phyloP scores from a whole-genome alignment of 495 filamentous ascomycete genomes.

The Letharia columbiana region DNA sequence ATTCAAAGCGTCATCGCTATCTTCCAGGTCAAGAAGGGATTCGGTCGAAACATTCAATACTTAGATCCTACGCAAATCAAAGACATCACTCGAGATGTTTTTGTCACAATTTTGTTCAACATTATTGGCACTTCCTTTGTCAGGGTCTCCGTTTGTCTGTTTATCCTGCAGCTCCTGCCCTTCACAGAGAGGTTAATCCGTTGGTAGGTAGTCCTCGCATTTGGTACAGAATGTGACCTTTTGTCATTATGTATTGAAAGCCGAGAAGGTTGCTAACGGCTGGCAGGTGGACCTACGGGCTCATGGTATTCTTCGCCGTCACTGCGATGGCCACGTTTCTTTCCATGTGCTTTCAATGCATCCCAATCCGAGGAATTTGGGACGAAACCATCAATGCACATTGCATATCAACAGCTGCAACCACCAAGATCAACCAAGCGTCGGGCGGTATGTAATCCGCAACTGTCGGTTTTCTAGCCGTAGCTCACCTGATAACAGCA shows the following conservation, averaged over 20 bases:
- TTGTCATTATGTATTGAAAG: neutral
- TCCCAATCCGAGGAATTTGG: neutral
- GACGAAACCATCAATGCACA: neutral
- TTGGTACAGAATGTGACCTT: neutral
- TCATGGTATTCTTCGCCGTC: neutral
- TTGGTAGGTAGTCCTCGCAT: neutral
- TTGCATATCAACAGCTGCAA: neutral
- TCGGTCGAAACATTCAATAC: conserved; percentile 1
- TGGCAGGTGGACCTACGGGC: neutral
- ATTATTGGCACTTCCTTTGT: neutral
- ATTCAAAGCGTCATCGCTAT: neutral
- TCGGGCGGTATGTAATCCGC: neutral
- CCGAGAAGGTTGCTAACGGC: neutral
- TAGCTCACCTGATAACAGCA: neutral
- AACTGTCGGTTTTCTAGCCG: neutral
- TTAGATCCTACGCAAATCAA: neutral
- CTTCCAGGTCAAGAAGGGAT: neutral
- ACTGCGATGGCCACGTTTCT: neutral
- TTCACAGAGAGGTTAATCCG: neutral
- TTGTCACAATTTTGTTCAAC: neutral
- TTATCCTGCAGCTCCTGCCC: neutral
- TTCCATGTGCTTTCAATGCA: neutral
- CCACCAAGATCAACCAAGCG: neutral
- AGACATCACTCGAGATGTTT: neutral
- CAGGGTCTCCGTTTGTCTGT: conserved; percentile 4